Conservation (phyloP, 768 basidiomycete species). For the Tephrocybe sp. region DNA sequence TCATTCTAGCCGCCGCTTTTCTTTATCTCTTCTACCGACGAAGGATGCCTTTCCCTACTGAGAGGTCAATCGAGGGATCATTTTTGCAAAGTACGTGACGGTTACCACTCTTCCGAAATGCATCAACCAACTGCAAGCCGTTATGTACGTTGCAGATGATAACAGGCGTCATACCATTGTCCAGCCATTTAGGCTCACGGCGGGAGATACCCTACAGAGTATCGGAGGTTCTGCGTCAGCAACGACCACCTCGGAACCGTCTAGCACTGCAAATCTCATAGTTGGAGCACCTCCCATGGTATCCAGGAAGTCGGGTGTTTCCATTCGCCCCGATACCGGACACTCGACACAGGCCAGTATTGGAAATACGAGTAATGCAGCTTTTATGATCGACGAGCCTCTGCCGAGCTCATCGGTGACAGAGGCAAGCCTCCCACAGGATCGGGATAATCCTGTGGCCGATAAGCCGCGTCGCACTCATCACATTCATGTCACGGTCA, state of each 20-base stretch:
- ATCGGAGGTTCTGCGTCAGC: not conserved
- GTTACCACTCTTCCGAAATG: too few species aligned
- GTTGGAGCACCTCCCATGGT: conserved; percentile 1
- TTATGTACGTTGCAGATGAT: not conserved
- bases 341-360: conserved; percentile 9
- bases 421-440: not conserved
- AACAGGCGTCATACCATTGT: conserved; percentile 1
- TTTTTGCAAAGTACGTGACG: not conserved
- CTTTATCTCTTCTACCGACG: conserved; percentile 23
- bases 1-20: conserved; percentile 15
- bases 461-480: not conserved
- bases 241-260: conserved; percentile 4
- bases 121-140: too few species aligned
- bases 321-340: conserved; percentile 1
- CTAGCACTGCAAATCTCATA: not conserved
- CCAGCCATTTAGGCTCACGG: conserved; percentile 11
- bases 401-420: conserved; percentile 1
- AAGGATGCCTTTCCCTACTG: not conserved
- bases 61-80: not conserved
- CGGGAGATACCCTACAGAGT: not conserved
- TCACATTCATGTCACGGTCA: not conserved
- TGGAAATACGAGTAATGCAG: conserved; percentile 7
- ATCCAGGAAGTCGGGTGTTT: conserved; percentile 8
- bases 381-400: conserved; percentile 1
- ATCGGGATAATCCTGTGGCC: not conserved